Conservation (phyloP, 1,139 yeast genomes). For the Nakaseomyces bracarensis region DNA sequence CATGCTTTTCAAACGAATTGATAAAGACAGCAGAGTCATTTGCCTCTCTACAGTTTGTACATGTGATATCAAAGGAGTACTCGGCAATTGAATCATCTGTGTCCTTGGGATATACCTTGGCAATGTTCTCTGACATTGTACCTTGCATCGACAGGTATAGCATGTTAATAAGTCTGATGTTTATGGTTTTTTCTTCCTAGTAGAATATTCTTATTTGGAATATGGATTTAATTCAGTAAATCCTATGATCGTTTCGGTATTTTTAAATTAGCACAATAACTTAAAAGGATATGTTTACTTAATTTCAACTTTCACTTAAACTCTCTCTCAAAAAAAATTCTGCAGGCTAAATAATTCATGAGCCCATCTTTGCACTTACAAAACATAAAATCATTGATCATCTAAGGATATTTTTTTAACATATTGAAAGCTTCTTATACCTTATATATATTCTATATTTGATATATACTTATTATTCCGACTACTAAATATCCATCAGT, state of each 20-base stretch:
- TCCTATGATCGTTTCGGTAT: too few relatives aligned
- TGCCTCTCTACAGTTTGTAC: constrained; percentile 71
- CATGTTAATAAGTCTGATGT: constrained; percentile 15
- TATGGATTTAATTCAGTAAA: too few relatives aligned
- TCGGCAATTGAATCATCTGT: constrained; percentile 55
- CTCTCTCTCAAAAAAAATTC: too few relatives aligned
- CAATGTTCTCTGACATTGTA: constrained; percentile 27
- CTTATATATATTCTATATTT: too few relatives aligned
- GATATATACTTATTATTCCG: background rate
- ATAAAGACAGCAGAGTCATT: constrained; percentile 71
- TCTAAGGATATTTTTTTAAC: too few relatives aligned
- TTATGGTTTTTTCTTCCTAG: background rate
- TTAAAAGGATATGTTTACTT: too few relatives aligned
- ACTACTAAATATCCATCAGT: constrained; percentile 9
- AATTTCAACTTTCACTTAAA: too few relatives aligned
- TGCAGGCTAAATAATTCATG: too few relatives aligned
- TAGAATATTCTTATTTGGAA: constrained; percentile 1
- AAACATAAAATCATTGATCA: too few relatives aligned
- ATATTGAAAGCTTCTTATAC: too few relatives aligned
- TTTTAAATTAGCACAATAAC: too few relatives aligned
- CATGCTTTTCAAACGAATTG: constrained; percentile 47
- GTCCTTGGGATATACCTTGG: constrained; percentile 44
- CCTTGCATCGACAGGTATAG: constrained; percentile 25
- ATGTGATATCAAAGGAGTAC: constrained; percentile 62
- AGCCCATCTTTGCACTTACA: too few relatives aligned